Evolutionary conservation across 768 basidiomycete genomes (phyloP).

Genomic region (Rhodotorula kratochvilovae): DNA sequence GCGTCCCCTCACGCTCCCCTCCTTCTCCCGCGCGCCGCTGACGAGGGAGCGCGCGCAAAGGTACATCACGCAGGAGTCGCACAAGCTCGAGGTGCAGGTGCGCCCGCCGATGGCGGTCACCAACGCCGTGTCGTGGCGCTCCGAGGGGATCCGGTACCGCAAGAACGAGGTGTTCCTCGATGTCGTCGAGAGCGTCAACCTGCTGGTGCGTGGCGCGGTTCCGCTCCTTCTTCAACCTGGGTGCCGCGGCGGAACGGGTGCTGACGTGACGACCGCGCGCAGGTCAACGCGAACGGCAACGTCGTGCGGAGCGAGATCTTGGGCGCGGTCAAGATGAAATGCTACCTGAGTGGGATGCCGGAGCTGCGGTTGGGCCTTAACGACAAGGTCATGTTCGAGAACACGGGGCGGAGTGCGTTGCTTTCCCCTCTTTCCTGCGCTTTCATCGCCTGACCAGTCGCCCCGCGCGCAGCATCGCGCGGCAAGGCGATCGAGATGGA

Average conservation of each 20-base stretch:
- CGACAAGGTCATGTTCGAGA: slow-evolving; percentile 99
- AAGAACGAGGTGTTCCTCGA: slow-evolving; percentile 99
- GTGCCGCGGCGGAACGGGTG: too few species aligned
- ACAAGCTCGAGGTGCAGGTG: slow-evolving; percentile 82
- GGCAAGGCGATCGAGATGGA: slow-evolving; percentile 99
- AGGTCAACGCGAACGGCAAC: slow-evolving; percentile 96
- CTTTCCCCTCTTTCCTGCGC: not conserved
- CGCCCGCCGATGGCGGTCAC: slow-evolving; percentile 95
- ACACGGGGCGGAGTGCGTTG: slow-evolving; percentile 79
- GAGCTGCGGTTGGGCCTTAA: slow-evolving; percentile 91
- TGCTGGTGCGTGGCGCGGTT: slow-evolving; percentile 68
- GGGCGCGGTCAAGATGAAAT: slow-evolving; percentile 99
- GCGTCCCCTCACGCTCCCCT: slow-evolving; percentile 40
- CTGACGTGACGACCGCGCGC: not conserved
- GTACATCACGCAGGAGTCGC: slow-evolving; percentile 97
- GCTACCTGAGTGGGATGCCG: slow-evolving; percentile 99
- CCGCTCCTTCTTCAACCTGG: too few species aligned
- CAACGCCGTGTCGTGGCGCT: slow-evolving; percentile 97
- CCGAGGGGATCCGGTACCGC: slow-evolving; percentile 91
- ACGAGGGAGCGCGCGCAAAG: slow-evolving; percentile 49
- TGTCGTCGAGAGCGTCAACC: slow-evolving; percentile 94
- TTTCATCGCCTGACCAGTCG: not conserved
- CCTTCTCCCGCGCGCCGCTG: not conserved
- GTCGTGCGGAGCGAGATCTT: slow-evolving; percentile 96
- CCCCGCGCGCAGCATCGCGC: slow-evolving; percentile 60